phyloP scores from a whole-genome alignment of 2,329 filamentous ascomycete genomes.

The Trichoderma pleuroti region DNA sequence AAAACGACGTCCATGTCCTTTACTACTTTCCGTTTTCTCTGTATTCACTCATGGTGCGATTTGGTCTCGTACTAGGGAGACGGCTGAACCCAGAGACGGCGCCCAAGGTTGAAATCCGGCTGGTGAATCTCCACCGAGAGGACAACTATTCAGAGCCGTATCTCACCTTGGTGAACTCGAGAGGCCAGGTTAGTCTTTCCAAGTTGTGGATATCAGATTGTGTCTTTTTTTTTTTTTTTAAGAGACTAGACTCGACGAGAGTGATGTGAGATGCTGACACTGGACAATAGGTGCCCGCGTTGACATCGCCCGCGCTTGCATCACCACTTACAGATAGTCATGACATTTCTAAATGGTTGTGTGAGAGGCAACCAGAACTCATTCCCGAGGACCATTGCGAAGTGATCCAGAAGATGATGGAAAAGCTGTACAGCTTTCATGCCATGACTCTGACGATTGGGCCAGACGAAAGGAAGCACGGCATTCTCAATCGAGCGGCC shows the following conservation, averaged over 20 bases:
- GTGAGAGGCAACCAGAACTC: slow-evolving; percentile 28
- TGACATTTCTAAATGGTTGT: slow-evolving; percentile 31
- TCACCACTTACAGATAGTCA: slow-evolving; percentile 27
- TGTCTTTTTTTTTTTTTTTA: too few relatives aligned
- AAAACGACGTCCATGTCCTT: slow-evolving; percentile 25
- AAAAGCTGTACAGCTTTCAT: slow-evolving; percentile 28
- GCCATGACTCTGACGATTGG: slow-evolving; percentile 26
- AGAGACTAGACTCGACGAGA: too few relatives aligned
- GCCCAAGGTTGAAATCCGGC: slow-evolving; percentile 26
- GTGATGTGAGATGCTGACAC: background rate
- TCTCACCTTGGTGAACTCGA: slow-evolving; percentile 28
- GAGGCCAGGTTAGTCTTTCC: slow-evolving; percentile 28
- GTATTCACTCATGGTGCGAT: slow-evolving; percentile 32
- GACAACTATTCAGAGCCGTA: slow-evolving; percentile 31
- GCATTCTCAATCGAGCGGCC: slow-evolving; percentile 30
- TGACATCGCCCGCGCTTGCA: slow-evolving; percentile 28
- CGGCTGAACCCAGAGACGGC: slow-evolving; percentile 26
- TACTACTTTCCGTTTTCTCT: slow-evolving; percentile 32
- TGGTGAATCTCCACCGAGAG: slow-evolving; percentile 28
- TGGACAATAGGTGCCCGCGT: slow-evolving; percentile 26
- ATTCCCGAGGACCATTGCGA: slow-evolving; percentile 26
- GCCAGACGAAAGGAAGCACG: slow-evolving; percentile 26
- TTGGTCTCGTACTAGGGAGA: slow-evolving; percentile 28
- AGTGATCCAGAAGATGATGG: slow-evolving; percentile 26
- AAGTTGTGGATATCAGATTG: fast-evolving